Evolutionary conservation across 345 rosid species (phyloP).

Genomic region (Gossypium bickii): DNA sequence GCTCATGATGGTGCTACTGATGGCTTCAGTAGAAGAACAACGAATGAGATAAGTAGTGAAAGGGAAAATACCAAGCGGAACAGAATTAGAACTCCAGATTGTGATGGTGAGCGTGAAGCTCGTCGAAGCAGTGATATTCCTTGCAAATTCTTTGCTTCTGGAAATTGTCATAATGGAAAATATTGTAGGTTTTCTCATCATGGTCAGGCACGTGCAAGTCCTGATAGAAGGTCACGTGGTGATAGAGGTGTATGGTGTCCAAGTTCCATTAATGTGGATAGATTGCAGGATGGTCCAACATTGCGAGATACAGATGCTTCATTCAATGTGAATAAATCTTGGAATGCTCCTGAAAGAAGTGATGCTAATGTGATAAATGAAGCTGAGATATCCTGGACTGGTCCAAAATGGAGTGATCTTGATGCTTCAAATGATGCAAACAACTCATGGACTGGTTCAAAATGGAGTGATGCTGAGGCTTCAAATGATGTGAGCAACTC

Average conservation of each 20-base stretch:
- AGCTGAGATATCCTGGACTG: neutral
- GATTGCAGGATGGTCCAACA: slow-evolving; percentile 38
- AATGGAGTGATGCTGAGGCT: slow-evolving; percentile 23
- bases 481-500: neutral
- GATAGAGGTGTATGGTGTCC: slow-evolving; percentile 32
- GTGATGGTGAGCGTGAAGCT: slow-evolving; percentile 41
- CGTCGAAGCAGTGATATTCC: slow-evolving; percentile 46
- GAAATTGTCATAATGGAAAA: slow-evolving; percentile 77
- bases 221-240: slow-evolving; percentile 48
- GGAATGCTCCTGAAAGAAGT: slow-evolving; percentile 42
- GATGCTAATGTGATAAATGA: slow-evolving; percentile 9
- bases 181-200: slow-evolving; percentile 79
- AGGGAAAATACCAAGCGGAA: slow-evolving; percentile 38
- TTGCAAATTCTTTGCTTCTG: slow-evolving; percentile 79
- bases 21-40: slow-evolving; percentile 27
- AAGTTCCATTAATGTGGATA: slow-evolving; percentile 35
- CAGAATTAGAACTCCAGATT: slow-evolving; percentile 36
- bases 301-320: slow-evolving; percentile 28
- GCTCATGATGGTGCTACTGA: slow-evolving; percentile 33
- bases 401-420: neutral
- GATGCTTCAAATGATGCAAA: slow-evolving; percentile 15
- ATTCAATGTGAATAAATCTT: slow-evolving; percentile 19
- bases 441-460: slow-evolving; percentile 18
- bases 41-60: slow-evolving; percentile 35
- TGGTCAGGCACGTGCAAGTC: slow-evolving; percentile 40